Evolutionary conservation across 805 yeast genomes (phyloP).

Genomic region (Yamadazyma kitorensis): DNA sequence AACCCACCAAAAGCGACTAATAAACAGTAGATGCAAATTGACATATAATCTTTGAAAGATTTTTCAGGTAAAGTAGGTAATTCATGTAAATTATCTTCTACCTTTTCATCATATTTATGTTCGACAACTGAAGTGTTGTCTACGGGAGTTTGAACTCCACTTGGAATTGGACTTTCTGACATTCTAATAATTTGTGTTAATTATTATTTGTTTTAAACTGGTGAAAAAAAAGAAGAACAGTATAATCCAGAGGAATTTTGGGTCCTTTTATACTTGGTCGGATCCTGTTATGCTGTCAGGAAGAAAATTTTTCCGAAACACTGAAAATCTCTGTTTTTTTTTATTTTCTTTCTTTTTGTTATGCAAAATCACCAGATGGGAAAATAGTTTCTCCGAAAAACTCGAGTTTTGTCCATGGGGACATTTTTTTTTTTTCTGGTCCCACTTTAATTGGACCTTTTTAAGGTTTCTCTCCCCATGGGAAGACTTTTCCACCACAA

Average conservation of each 20-base stretch:
- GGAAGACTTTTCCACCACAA: not conserved
- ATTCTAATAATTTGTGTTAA: no score
- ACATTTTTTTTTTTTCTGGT: no score
- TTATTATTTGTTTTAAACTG: no score
- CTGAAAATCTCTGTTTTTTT: not conserved
- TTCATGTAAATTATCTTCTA: slow-evolving; percentile 1
- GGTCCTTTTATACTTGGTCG: not conserved
- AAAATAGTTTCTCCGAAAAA: slow-evolving; percentile 4
- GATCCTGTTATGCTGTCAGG: no score
- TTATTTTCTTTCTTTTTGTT: not conserved
- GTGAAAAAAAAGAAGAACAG: not conserved
- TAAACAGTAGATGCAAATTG: slow-evolving; percentile 42
- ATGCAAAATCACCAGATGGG: slow-evolving; percentile 4
- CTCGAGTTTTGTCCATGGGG: no score
- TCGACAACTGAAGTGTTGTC: slow-evolving; percentile 15
- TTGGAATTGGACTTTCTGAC: slow-evolving; percentile 5
- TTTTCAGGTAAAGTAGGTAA: slow-evolving; percentile 25
- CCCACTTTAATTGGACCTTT: no score
- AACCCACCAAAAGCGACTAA: slow-evolving; percentile 73
- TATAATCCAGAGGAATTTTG: not conserved
- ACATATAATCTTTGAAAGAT: slow-evolving; percentile 27
- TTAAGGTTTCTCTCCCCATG: no score
- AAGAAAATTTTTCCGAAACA: no score
- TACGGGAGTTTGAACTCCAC: slow-evolving; percentile 16
- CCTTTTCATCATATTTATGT: slow-evolving; percentile 12